phyloP scores from a whole-genome alignment of 805 yeast genomes.

The Kodamaea sagamina region DNA sequence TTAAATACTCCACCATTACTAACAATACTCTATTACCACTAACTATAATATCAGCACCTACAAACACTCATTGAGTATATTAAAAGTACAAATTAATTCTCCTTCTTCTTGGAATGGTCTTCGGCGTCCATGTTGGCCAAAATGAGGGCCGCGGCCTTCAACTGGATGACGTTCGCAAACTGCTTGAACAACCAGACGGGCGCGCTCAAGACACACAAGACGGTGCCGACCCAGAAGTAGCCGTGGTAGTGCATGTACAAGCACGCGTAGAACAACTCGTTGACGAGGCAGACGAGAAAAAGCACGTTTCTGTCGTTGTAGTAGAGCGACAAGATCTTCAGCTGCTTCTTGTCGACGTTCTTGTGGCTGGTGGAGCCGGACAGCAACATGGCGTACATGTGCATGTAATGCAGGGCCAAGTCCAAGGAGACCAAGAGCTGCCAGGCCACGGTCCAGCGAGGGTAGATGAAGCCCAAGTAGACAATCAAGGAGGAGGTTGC shows the following conservation, averaged over 20 bases:
- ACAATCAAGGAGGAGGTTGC: constrained; percentile 93
- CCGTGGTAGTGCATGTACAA: constrained; percentile 75
- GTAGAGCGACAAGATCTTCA: constrained; percentile 76
- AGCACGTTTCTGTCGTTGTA: constrained; percentile 83
- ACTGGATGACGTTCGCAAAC: constrained; percentile 82
- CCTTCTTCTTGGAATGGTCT: constrained; percentile 22
- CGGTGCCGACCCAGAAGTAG: constrained; percentile 59
- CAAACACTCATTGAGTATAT: too few relatives aligned
- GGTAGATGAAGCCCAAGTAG: constrained; percentile 78
- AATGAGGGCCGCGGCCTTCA: constrained; percentile 78
- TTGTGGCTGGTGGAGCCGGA: constrained; percentile 84
- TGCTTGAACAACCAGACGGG: constrained; percentile 94
- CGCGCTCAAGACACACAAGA: constrained; percentile 57
- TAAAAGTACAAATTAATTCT: too few relatives aligned
- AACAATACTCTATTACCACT: too few relatives aligned
- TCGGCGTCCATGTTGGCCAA: constrained; percentile 78
- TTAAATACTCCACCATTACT: too few relatives aligned
- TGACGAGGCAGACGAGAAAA: constrained; percentile 87
- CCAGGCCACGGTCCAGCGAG: constrained; percentile 66
- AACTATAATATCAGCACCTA: too few relatives aligned
- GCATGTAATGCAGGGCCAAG: constrained; percentile 94
- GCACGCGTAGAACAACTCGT: constrained; percentile 91
- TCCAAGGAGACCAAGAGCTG: constrained; percentile 84
- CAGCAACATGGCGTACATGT: constrained; percentile 91
- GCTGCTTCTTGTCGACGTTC: constrained; percentile 68